Evolutionary conservation across 495 filamentous ascomycete genomes (phyloP), one percentile per base, ranked within the genome.

Genomic region (Viridothelium virens): DNA sequence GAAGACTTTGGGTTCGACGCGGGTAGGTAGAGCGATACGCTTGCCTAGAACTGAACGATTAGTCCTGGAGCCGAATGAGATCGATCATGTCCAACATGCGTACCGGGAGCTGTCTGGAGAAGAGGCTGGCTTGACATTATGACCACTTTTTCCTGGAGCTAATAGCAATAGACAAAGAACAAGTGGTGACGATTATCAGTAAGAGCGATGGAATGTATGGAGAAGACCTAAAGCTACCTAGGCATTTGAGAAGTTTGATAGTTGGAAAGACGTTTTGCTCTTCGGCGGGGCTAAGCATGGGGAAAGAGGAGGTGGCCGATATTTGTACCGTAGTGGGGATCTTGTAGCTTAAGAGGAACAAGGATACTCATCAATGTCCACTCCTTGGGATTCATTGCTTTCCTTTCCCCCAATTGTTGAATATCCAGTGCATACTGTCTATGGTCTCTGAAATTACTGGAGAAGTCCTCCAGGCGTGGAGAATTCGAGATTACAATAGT

Each of bases 1-100:
- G 86, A 97, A 99, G 79, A 98, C 94, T 78, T 99, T 99, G 47
- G 94, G 94, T 76, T 99, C 94, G 77, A 99, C 92, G 68, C 94
- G 92, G 50, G 92, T 96, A 64, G 94, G 94, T 68, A 99, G 91
- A 68, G 95, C 92, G 76, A 99, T 99, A 70, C 94, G 91, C 77
- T 99, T 99, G 83, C 92, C 92, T 91, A 70, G n/a, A 56, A 44
- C 6, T 37, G 7, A 44, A 41, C n/a, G 18, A 61, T 71, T 71
- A 66, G 69, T 73, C 16, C 25, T 38, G 31, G 41, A 38, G 44
- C 9, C 41, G 65, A 34, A 46, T 41, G 53, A 59, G 33, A 6
- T n/a, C 7, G 65, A 48, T 14, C 38, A 7, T 67, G 59, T 56
- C 47, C 56, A 47, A 18, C 2, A 5, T 14, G 38, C 82, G 72